A percentile compares a stretch with the other conserved stretches of the same genome.
Evolutionary conservation across 441 rosid species (phyloP).

Genomic region (Gossypium trilobum): DNA sequence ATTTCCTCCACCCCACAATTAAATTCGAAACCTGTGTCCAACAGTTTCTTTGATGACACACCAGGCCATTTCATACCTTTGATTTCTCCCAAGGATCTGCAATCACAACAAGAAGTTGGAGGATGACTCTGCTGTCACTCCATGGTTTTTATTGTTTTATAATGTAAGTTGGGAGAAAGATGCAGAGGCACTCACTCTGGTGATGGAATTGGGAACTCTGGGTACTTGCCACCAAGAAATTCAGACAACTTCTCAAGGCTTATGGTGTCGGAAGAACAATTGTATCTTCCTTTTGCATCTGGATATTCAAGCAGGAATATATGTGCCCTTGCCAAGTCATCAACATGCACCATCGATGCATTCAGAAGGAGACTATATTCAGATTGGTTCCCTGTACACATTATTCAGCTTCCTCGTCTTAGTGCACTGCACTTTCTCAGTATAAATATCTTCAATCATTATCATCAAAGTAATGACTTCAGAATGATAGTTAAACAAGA

Average conservation of each 20-base stretch:
- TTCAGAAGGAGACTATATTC: neutral
- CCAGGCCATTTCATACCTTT: conserved; percentile 12
- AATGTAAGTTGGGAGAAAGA: neutral
- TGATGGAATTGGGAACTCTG: conserved; percentile 25
- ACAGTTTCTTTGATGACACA: conserved; percentile 23
- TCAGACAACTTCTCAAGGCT: conserved; percentile 21
- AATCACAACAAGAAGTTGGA: neutral
- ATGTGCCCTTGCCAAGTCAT: conserved; percentile 37
- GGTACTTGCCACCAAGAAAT: conserved; percentile 24
- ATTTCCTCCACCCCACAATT: conserved; percentile 16
- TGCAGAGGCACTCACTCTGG: conserved; percentile 23
- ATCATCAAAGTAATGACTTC: too few relatives aligned
- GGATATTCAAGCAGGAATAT: conserved; percentile 32
- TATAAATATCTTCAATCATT: neutral
- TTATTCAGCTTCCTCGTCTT: neutral
- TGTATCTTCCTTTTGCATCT: conserved; percentile 32
- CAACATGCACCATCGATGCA: conserved; percentile 25
- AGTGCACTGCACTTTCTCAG: neutral
- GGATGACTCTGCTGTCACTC: neutral
- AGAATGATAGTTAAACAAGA: too few relatives aligned
- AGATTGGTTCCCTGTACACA: conserved; percentile 20
- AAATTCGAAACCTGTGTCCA: conserved; percentile 19
- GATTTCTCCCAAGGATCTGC: conserved; percentile 21
- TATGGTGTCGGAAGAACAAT: conserved; percentile 22
- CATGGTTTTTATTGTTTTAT: neutral